Conservation (phyloP, 106 monocot species). For the Dendrobium chrysotoxum region DNA sequence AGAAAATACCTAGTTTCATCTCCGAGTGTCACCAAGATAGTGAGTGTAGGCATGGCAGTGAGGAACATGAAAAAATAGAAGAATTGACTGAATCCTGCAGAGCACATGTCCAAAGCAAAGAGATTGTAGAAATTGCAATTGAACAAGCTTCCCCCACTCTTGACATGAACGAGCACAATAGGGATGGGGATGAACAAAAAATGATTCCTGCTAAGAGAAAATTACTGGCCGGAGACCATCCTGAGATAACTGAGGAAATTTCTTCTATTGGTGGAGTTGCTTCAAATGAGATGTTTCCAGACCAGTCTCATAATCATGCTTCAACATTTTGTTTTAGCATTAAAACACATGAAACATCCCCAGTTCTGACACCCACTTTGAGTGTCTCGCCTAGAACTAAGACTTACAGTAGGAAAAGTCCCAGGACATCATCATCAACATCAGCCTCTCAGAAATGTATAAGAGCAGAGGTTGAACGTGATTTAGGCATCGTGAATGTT, state of each 20-base stretch:
- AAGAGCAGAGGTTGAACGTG: conserved; percentile 2
- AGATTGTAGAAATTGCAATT: too few relatives aligned
- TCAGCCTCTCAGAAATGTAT: conserved; percentile 45
- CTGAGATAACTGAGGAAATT: background rate
- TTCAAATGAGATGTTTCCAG: background rate
- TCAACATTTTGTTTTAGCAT: conserved; percentile 24
- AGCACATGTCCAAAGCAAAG: too few relatives aligned
- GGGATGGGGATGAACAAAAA: background rate
- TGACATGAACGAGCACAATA: background rate
- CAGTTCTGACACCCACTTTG: conserved; percentile 21
- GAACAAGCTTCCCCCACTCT: too few relatives aligned
- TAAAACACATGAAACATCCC: conserved; percentile 24
- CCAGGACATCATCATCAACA: conserved; percentile 29
- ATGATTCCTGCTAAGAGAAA: conserved; percentile 1
- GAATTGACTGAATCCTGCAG: too few relatives aligned
- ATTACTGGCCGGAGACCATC: background rate
- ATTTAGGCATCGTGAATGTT: conserved; percentile 9
- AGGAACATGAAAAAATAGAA: too few relatives aligned
- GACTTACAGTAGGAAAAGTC: conserved; percentile 51
- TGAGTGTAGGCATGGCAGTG: too few relatives aligned
- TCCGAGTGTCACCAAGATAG: too few relatives aligned
- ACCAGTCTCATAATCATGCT: background rate
- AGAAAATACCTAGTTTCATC: too few relatives aligned
- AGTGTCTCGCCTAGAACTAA: conserved; percentile 30
- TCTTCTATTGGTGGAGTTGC: background rate